Evolutionary conservation across 2,329 filamentous ascomycete species (phyloP), one percentile per base, ranked within the genome.

Genomic region (Phyllosticta paracitricarpa): DNA sequence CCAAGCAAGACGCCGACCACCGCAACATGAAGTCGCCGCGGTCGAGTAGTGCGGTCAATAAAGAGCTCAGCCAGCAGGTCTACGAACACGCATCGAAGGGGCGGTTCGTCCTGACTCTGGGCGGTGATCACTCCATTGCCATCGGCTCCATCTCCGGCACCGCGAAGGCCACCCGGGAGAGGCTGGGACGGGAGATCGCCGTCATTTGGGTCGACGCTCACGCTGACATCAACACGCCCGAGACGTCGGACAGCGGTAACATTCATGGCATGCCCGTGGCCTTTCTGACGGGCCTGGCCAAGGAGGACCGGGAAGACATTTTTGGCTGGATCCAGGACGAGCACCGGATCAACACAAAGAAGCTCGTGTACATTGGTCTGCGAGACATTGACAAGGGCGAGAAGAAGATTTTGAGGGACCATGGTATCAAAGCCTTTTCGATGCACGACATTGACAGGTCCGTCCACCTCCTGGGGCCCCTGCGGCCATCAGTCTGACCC

Each of bases 121-220:
- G 94, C 61, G 94, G 94, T 59, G 94, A 99, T 78, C 94, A 99
- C 81, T 91, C 87, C 65, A 95, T 99, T 71, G 94, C 94, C 65
- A 95, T 99, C 68, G 94, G 94, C 65, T 96, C 91, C 56, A 85
- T 99, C 68, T 88, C 88, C 28, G 94, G 94, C 51, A 90, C 88
- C 1, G 89, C 92, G 40, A 89, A 88, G 78, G 94, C 93, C 0
- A 87, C 90, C 51, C 85, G 89, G 62, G 92, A 99, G 81, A 80
- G 93, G 19, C 78, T 96, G 63, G 84, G 81, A 54, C 82, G 88
- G 61, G 93, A 97, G 69, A 86, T 97, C 65, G 94, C 91, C 12
- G 90, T 99, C 62, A 95, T 99, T 74, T 99, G 94, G 94, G 94
- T 99, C 33, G 94, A 99, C 76, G 94, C 94, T 26, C 94, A 99